Evolutionary conservation across 345 rosid genomes (phyloP), one percentile per base, ranked within the genome.

Genomic region (Gossypioides kirkii): DNA sequence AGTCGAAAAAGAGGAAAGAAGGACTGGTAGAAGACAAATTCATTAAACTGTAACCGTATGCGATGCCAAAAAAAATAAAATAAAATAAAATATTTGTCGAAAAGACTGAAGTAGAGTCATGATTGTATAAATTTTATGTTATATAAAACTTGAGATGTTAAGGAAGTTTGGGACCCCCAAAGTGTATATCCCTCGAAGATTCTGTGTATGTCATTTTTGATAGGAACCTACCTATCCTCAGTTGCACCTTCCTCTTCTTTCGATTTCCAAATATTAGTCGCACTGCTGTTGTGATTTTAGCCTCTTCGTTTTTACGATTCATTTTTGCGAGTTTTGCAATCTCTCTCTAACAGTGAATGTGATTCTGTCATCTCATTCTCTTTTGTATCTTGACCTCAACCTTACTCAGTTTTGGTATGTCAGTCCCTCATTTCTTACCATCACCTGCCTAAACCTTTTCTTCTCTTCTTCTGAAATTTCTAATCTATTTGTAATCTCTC

Each of bases 101-200:
- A 45, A 43, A 65, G 70, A 4, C 38, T 26, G 1, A 13, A 23
- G 18, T 12, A 13, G 41, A 25, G 54, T 46, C 10, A 46, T n/a
- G 54, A 66, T 46, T 66, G 42, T 26, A 10, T 22, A 22, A 10
- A 55, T 55, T 55, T 55, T 20, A 55, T 22, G 10, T 20, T 55
- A 55, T 54, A 45, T 47, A 68, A 7, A 47, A 68, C 55, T 16
- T 38, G 26, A 46, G 22, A 61, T 36, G 80, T 50, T 55, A 46
- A 62, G 23, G 32, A 56, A 22, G 43, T 49, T 45, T 1, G 73
- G 78, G 80, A 49, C 76, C 53, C 74, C 61, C 2, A 6, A 16
- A 18, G 58, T 60, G 81, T 74, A 25, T 12, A 36, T 12, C 46
- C 23, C 23, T 17, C 9, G 53, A 45, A 66, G 70, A 66, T 66